These are phyloP conservation scores for Nemophila menziesii DNA, from an alignment of 257 asterid species.

Conservation along the genomic window DNA sequence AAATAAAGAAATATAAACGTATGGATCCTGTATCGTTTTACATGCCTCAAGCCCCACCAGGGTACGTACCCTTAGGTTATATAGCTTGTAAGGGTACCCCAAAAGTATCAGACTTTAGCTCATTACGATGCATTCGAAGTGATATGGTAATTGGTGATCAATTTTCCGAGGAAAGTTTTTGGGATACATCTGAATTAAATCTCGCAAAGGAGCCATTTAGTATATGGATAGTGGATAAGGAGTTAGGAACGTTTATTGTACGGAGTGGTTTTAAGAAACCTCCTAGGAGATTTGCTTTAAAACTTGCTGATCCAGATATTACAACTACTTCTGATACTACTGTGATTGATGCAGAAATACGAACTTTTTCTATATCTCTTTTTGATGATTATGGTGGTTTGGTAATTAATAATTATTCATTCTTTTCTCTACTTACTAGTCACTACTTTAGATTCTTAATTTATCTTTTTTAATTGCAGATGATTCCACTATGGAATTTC, in stretches of 20 bases:
- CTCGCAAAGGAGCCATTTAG: slow-evolving; percentile 59
- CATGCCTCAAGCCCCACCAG: slow-evolving; percentile 98
- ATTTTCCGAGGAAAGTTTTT: slow-evolving; percentile 63
- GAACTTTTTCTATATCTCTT: slow-evolving; percentile 86
- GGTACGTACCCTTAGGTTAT: slow-evolving; percentile 85
- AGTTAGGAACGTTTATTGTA: slow-evolving; percentile 68
- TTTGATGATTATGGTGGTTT: slow-evolving; percentile 93
- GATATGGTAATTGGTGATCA: slow-evolving; percentile 75
- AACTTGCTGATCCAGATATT: slow-evolving; percentile 56
- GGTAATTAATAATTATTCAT: slow-evolving; percentile 35
- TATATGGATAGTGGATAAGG: slow-evolving; percentile 70
- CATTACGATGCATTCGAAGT: slow-evolving; percentile 80
- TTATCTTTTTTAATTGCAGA: slow-evolving; percentile 35
- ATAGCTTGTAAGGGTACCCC: slow-evolving; percentile 73
- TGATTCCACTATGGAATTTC: slow-evolving; percentile 87
- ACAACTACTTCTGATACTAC: slow-evolving; percentile 58
- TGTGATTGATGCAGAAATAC: slow-evolving; percentile 64
- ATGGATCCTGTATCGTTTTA: slow-evolving; percentile 66
- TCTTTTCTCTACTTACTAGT: neutral
- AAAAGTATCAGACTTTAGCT: slow-evolving; percentile 59
- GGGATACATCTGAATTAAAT: slow-evolving; percentile 83
- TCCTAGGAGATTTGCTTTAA: slow-evolving; percentile 79
- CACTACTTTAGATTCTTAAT: too few relatives aligned
- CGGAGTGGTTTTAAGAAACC: slow-evolving; percentile 76
- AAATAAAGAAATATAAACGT: slow-evolving; percentile 55